Evolutionary conservation across 805 yeast genomes (phyloP).

Genomic region (Ogataea siamensis): DNA sequence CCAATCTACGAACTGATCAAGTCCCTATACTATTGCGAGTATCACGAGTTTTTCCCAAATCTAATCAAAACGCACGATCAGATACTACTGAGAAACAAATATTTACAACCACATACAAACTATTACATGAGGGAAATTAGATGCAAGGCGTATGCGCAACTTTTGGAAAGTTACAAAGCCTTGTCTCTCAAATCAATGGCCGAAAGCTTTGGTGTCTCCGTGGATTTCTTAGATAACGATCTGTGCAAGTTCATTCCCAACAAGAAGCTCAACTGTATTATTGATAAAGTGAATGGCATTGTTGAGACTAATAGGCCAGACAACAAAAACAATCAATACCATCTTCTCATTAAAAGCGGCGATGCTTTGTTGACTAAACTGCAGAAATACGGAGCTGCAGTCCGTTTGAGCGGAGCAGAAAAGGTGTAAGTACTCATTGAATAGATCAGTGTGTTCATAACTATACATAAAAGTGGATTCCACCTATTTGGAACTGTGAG

Average conservation of each 20-base stretch:
- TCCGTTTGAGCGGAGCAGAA: constrained; percentile 90
- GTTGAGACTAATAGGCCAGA: constrained; percentile 96
- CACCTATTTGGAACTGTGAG: not conserved
- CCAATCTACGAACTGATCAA: constrained; percentile 83
- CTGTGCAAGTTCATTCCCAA: constrained; percentile 88
- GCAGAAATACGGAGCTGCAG: constrained; percentile 97
- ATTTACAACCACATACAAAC: constrained; percentile 73
- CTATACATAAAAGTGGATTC: no score
- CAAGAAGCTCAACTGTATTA: constrained; percentile 90
- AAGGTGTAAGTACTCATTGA: no score
- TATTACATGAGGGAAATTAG: constrained; percentile 90
- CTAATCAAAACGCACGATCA: constrained; percentile 75
- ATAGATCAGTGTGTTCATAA: no score
- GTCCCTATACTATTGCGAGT: constrained; percentile 85
- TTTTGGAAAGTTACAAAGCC: constrained; percentile 91
- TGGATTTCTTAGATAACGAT: constrained; percentile 83
- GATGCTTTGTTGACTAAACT: constrained; percentile 88
- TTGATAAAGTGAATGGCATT: constrained; percentile 92
- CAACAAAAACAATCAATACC: constrained; percentile 92
- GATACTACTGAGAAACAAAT: constrained; percentile 62
- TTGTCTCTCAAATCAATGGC: constrained; percentile 92
- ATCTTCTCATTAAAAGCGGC: constrained; percentile 83
- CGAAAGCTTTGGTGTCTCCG: constrained; percentile 83
- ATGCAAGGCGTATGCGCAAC: constrained; percentile 90
- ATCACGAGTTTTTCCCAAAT: constrained; percentile 71